phyloP scores from a whole-genome alignment of 257 asterid species.

The Rehmannia glutinosa region DNA sequence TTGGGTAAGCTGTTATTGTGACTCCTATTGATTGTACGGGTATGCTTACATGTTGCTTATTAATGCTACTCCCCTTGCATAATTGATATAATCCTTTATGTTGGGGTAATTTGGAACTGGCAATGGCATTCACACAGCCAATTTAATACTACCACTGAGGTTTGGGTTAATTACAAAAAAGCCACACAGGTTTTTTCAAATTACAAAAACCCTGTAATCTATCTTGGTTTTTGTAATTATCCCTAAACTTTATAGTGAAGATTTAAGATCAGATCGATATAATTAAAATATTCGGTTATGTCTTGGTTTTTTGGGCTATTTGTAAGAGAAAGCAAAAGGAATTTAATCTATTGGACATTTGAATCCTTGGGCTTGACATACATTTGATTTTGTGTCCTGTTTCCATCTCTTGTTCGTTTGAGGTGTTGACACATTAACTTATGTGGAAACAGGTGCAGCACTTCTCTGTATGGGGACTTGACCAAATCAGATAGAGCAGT shows the following conservation, averaged over 20 bases:
- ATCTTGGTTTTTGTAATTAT: not conserved
- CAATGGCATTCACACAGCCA: not conserved
- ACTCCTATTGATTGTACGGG: not conserved
- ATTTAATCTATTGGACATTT: not conserved
- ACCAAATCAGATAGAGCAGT: not conserved
- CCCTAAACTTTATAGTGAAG: no score
- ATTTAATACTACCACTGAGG: not conserved
- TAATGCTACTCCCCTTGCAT: not conserved
- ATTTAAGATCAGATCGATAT: no score
- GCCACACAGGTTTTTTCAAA: not conserved
- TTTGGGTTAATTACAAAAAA: no score
- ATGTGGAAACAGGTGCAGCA: conserved; percentile 17
- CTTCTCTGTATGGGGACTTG: not conserved
- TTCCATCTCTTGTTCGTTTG: not conserved
- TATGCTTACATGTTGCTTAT: not conserved
- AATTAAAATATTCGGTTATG: not conserved
- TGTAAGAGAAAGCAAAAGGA: not conserved
- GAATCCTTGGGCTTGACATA: conserved; percentile 7
- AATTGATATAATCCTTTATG: not conserved
- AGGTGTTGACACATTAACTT: not conserved
- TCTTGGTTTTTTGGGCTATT: not conserved
- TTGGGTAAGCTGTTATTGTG: conserved; percentile 60
- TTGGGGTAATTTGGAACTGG: not conserved
- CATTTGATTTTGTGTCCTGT: not conserved
- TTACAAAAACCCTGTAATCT: not conserved